Evolutionary conservation across 2,329 filamentous ascomycete genomes (phyloP).

Genomic region (Cercospora sp.): DNA sequence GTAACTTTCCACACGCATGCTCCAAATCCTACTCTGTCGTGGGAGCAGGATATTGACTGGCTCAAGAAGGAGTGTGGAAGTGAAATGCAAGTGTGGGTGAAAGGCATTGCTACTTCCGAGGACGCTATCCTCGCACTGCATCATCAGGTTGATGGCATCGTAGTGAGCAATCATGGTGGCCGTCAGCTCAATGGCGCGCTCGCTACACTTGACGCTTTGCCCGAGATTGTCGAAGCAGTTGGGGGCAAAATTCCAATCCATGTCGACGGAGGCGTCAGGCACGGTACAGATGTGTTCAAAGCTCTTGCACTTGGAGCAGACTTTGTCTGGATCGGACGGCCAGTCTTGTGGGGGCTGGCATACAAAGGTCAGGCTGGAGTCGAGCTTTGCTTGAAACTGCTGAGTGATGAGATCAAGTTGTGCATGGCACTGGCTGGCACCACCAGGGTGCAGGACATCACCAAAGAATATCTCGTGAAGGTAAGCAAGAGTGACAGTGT

Average conservation of each 20-base stretch:
- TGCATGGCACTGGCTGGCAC: constrained; percentile 47
- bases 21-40: constrained; percentile 45
- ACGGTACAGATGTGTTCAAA: constrained; percentile 61
- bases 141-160: constrained; percentile 44
- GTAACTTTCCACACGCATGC: constrained; percentile 46
- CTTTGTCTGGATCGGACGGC: constrained; percentile 52
- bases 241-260: constrained; percentile 58
- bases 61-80: constrained; percentile 48
- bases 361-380: constrained; percentile 41
- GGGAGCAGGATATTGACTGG: constrained; percentile 55
- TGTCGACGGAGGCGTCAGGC: constrained; percentile 61
- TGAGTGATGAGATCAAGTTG: constrained; percentile 43
- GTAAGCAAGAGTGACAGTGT: constrained; percentile 35
- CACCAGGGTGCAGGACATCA: constrained; percentile 42
- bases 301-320: constrained; percentile 56
- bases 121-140: constrained; percentile 51
- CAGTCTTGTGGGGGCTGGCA: constrained; percentile 54
- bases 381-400: constrained; percentile 48
- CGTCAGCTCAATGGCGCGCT: constrained; percentile 59
- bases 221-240: constrained; percentile 43
- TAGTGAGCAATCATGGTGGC: constrained; percentile 58
- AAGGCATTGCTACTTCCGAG: constrained; percentile 46
- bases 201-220: constrained; percentile 53
- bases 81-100: constrained; percentile 53
- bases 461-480: constrained; percentile 45